These are phyloP conservation scores for Cercospora janseana DNA, from an alignment of 2,329 filamentous ascomycete species.

Conservation along the genomic window DNA sequence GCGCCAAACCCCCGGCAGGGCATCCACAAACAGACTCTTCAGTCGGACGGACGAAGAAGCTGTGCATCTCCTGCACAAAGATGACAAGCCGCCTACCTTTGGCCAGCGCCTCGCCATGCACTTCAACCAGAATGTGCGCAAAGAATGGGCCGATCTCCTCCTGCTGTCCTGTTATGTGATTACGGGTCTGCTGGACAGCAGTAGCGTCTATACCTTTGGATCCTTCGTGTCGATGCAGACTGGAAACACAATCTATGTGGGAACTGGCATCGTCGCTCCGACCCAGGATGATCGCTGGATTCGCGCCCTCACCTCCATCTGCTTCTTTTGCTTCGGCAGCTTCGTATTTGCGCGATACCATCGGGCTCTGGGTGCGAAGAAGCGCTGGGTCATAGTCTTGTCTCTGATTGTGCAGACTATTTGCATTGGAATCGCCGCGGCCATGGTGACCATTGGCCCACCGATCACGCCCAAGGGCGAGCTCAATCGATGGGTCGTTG, in stretches of 20 bases:
- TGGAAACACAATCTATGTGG: constrained; percentile 75
- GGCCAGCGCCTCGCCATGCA: constrained; percentile 30
- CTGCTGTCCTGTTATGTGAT: constrained; percentile 72
- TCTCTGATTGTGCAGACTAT: constrained; percentile 44
- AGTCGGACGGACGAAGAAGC: constrained; percentile 23
- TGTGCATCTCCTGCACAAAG: constrained; percentile 19
- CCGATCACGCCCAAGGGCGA: constrained; percentile 21
- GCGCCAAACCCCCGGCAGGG: background rate
- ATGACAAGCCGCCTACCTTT: constrained; percentile 3
- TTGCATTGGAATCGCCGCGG: constrained; percentile 42
- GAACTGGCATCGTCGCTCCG: constrained; percentile 63
- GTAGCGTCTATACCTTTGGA: constrained; percentile 73
- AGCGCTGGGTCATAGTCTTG: constrained; percentile 61
- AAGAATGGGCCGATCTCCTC: constrained; percentile 65
- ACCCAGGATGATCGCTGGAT: constrained; percentile 59
- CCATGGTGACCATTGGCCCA: constrained; percentile 45
- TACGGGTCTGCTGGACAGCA: constrained; percentile 74
- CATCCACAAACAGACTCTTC: constrained; percentile 17
- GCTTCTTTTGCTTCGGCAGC: constrained; percentile 69
- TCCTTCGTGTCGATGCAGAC: constrained; percentile 84
- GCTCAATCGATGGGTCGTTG: constrained; percentile 48
- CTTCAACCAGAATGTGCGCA: constrained; percentile 53
- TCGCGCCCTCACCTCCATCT: constrained; percentile 69
- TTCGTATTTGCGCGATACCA: constrained; percentile 70
- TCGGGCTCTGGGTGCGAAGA: constrained; percentile 59